A percentile compares a stretch with the other conserved stretches of the same genome.
Conservation (phyloP, 1,139 yeast genomes). For the Arxiozyma slooffiae region DNA sequence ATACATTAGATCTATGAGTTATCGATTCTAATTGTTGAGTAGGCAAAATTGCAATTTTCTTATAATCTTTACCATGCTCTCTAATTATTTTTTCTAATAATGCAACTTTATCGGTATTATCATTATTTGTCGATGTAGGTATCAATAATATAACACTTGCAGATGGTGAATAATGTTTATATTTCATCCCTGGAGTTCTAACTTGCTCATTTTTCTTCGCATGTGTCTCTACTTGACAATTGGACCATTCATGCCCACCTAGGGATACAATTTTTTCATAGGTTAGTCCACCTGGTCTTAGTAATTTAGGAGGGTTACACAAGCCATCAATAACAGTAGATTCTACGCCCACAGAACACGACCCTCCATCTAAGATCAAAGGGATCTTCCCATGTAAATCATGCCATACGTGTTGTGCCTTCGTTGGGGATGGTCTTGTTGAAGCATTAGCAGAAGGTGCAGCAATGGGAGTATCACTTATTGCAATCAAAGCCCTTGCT, state of each 20-base stretch:
- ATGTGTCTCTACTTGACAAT: slow-evolving; percentile 49
- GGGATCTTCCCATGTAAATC: slow-evolving; percentile 81
- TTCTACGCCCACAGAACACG: slow-evolving; percentile 85
- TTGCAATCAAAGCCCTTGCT: slow-evolving; percentile 80
- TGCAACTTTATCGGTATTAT: slow-evolving; percentile 8
- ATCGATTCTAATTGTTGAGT: slow-evolving; percentile 13
- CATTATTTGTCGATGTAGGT: slow-evolving; percentile 16
- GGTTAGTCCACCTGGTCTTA: slow-evolving; percentile 90
- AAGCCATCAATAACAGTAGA: slow-evolving; percentile 91
- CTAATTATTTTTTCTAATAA: slow-evolving; percentile 9
- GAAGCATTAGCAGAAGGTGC: slow-evolving; percentile 98
- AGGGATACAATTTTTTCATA: slow-evolving; percentile 55
- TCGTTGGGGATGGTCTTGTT: slow-evolving; percentile 87
- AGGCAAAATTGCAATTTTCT: slow-evolving; percentile 30
- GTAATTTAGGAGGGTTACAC: slow-evolving; percentile 69
- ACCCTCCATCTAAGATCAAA: slow-evolving; percentile 78
- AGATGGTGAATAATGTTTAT: slow-evolving; percentile 85
- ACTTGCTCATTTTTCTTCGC: slow-evolving; percentile 64
- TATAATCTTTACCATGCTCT: slow-evolving; percentile 10
- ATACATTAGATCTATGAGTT: slow-evolving; percentile 6
- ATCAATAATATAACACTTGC: slow-evolving; percentile 71
- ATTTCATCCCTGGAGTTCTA: slow-evolving; percentile 95
- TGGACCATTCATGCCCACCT: slow-evolving; percentile 62
- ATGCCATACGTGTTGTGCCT: slow-evolving; percentile 71
- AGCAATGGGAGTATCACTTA: slow-evolving; percentile 85